phyloP scores from a whole-genome alignment of 2,329 filamentous ascomycete species.

The Paecilomyces variotii region DNA sequence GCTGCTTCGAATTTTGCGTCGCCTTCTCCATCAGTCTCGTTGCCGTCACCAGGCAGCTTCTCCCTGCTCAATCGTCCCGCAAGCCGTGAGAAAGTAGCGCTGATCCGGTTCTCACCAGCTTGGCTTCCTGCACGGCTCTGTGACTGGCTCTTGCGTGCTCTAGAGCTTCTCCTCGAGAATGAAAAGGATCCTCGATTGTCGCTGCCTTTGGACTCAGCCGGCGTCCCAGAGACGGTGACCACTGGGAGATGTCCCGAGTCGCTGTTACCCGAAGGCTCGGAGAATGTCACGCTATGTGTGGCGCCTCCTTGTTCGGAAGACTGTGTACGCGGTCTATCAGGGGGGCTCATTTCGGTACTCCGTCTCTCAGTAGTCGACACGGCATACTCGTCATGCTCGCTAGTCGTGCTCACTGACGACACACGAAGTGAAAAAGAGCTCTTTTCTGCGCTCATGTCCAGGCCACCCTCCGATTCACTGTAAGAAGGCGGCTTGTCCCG shows the following conservation, averaged over 20 bases:
- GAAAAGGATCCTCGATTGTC: conserved; percentile 13
- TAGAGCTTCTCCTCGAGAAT: conserved; percentile 22
- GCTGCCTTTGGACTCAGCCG: conserved; percentile 17
- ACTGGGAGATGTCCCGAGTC: conserved; percentile 9
- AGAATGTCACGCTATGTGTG: conserved; percentile 19
- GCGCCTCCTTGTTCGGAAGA: conserved; percentile 14
- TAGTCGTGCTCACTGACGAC: conserved; percentile 11
- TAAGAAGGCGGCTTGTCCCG: conserved; percentile 27
- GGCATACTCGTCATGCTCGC: conserved; percentile 13
- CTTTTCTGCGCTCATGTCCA: conserved; percentile 13
- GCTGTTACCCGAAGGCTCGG: conserved; percentile 11
- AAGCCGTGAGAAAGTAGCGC: conserved; percentile 28
- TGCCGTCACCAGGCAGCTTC: conserved; percentile 19
- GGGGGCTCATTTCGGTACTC: conserved; percentile 30
- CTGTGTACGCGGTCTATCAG: conserved; percentile 11
- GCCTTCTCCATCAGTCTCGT: conserved; percentile 14
- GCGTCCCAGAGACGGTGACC: conserved; percentile 16
- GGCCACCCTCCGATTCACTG: conserved; percentile 16
- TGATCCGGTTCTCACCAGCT: conserved; percentile 27
- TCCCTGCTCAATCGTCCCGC: conserved; percentile 24
- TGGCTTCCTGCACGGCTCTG: conserved; percentile 29
- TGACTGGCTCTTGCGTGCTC: conserved; percentile 22
- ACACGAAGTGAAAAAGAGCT: conserved; percentile 12
- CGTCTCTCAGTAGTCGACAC: conserved; percentile 20
- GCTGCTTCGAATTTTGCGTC: conserved; percentile 15